Evolutionary conservation across 2,329 filamentous ascomycete genomes (phyloP).

Genomic region (Tympanopsis confertula): DNA sequence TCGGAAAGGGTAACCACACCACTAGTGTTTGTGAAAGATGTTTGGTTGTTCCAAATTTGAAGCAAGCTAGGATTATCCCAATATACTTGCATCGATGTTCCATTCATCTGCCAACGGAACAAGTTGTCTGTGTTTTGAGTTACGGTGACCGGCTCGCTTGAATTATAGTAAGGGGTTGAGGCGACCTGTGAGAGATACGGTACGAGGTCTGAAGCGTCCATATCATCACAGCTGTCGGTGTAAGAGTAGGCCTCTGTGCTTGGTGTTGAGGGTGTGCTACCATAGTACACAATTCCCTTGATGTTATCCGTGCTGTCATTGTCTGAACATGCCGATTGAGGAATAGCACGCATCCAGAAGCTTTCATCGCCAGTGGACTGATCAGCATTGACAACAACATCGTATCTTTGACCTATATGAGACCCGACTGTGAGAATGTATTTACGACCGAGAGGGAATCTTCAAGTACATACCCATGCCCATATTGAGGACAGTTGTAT

Average conservation of each 20-base stretch:
- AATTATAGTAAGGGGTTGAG: not conserved
- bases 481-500: constrained; percentile 46
- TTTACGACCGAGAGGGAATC: constrained; percentile 6
- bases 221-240: not conserved
- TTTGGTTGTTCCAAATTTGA: not conserved
- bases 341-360: constrained; percentile 26
- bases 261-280: too few species aligned
- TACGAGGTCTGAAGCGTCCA: not conserved
- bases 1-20: not conserved
- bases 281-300: not conserved
- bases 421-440: not conserved
- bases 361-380: constrained; percentile 13
- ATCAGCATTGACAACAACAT: constrained; percentile 30
- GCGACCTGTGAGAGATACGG: not conserved
- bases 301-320: not conserved
- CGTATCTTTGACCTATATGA: constrained; percentile 21
- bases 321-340: not conserved
- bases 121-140: too few species aligned
- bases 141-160: not conserved
- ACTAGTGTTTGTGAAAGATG: too few species aligned
- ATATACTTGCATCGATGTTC: not conserved
- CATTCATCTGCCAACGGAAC: not conserved
- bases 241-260: not conserved
- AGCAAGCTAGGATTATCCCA: not conserved
- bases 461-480: constrained; percentile 36